phyloP scores from a whole-genome alignment of 2,329 filamentous ascomycete genomes.

The Colletotrichum liriopes region DNA sequence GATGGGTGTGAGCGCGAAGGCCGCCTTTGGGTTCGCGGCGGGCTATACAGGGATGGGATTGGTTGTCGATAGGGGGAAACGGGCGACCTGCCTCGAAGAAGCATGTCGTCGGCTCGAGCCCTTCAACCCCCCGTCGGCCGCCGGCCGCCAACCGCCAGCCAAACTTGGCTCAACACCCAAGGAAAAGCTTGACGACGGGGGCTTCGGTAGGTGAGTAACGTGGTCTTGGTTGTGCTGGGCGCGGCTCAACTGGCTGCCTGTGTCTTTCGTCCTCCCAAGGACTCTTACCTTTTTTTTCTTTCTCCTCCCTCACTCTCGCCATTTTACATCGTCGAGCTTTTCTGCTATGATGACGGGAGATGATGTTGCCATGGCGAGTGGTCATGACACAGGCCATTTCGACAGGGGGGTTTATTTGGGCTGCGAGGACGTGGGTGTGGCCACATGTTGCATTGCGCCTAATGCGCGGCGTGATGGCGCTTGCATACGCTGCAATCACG shows the following conservation, averaged over 20 bases:
- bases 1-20: background rate
- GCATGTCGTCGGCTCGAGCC: slow-evolving; percentile 13
- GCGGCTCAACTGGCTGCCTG: background rate
- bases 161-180: background rate
- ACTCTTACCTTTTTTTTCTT: no score
- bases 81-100: slow-evolving; percentile 12
- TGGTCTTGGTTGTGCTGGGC: background rate
- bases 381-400: background rate
- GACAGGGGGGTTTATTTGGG: background rate
- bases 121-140: background rate
- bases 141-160: background rate
- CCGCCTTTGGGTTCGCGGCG: background rate
- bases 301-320: background rate
- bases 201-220: background rate
- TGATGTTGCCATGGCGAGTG: background rate
- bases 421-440: background rate
- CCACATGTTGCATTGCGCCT: slow-evolving; percentile 4
- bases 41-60: slow-evolving; percentile 13
- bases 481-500: background rate
- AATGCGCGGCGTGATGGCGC: background rate
- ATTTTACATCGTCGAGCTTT: background rate
- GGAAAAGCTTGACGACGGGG: slow-evolving; percentile 15
- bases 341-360: background rate
- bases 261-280: background rate
- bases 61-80: background rate